Conservation (phyloP, 441 rosid species). For the Melastoma candidum region DNA sequence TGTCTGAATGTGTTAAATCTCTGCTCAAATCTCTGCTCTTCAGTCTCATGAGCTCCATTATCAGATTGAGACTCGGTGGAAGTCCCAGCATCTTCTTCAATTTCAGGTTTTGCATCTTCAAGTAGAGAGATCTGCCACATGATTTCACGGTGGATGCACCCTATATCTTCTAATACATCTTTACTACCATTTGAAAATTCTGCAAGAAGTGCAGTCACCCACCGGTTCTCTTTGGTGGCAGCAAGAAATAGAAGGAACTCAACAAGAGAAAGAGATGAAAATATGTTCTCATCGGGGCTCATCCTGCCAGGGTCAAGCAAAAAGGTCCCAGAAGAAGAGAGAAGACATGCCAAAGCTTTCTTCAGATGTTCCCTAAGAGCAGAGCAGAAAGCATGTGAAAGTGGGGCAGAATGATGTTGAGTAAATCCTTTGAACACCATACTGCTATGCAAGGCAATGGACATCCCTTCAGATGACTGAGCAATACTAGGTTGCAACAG, state of each 20-base stretch:
- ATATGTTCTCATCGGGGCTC: conserved; percentile 47
- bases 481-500: conserved; percentile 76
- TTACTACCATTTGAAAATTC: conserved; percentile 84
- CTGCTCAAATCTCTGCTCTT: conserved; percentile 34
- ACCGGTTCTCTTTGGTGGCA: conserved; percentile 92
- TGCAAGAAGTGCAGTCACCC: conserved; percentile 86
- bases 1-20: conserved; percentile 88
- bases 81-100: conserved; percentile 41
- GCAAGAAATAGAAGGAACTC: conserved; percentile 97
- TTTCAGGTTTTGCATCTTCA: conserved; percentile 72
- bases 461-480: conserved; percentile 95
- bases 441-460: conserved; percentile 93
- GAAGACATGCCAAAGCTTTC: conserved; percentile 59
- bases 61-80: conserved; percentile 47
- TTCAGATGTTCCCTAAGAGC: conserved; percentile 72
- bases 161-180: conserved; percentile 85
- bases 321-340: conserved; percentile 44
- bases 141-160: conserved; percentile 74
- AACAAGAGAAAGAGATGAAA: conserved; percentile 78
- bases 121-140: conserved; percentile 88
- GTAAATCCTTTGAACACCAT: conserved; percentile 98
- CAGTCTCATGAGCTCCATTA: conserved; percentile 34
- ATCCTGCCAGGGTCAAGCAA: conserved; percentile 56
- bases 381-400: conserved; percentile 82
- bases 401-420: conserved; percentile 87